Conservation (phyloP, 768 basidiomycete species). For the Tylopilus plumbeoviolaceoides region DNA sequence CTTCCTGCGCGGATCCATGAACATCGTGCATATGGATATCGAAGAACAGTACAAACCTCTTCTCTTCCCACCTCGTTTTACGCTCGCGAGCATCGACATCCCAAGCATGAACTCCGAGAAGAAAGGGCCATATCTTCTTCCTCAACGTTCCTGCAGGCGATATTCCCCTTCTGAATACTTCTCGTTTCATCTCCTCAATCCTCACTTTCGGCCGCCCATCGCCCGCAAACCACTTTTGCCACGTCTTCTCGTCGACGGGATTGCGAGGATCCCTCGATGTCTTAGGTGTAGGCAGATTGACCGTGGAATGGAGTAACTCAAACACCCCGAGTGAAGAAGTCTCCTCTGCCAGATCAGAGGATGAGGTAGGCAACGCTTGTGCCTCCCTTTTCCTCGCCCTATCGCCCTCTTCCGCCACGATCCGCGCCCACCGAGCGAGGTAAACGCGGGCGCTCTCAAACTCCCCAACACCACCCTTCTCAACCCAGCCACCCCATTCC, state of each 20-base stretch:
- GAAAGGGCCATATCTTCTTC: constrained; percentile 84
- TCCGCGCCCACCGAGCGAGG: constrained; percentile 93
- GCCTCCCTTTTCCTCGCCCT: constrained; percentile 79
- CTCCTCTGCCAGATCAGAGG: constrained; percentile 51
- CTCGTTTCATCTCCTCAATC: constrained; percentile 65
- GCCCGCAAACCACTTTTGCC: constrained; percentile 74
- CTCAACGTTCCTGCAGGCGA: constrained; percentile 50
- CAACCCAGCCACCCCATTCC: constrained; percentile 93
- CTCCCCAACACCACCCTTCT: constrained; percentile 89
- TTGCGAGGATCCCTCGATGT: constrained; percentile 75
- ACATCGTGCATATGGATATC: not conserved
- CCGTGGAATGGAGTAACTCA: constrained; percentile 75
- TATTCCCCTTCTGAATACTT: constrained; percentile 78
- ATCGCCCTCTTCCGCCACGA: constrained; percentile 98
- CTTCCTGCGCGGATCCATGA: constrained; percentile 40
- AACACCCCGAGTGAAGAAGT: constrained; percentile 80
- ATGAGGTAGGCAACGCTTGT: constrained; percentile 55
- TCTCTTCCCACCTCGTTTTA: constrained; percentile 54
- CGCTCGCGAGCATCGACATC: constrained; percentile 60
- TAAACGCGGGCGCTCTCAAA: constrained; percentile 97
- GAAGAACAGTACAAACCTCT: constrained; percentile 42
- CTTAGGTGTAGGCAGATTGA: constrained; percentile 78
- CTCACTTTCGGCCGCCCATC: constrained; percentile 65
- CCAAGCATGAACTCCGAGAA: constrained; percentile 86
- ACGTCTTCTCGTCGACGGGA: constrained; percentile 70